Conservation (phyloP, 2,329 filamentous ascomycete species). For the Fusarium nisikadoi region DNA sequence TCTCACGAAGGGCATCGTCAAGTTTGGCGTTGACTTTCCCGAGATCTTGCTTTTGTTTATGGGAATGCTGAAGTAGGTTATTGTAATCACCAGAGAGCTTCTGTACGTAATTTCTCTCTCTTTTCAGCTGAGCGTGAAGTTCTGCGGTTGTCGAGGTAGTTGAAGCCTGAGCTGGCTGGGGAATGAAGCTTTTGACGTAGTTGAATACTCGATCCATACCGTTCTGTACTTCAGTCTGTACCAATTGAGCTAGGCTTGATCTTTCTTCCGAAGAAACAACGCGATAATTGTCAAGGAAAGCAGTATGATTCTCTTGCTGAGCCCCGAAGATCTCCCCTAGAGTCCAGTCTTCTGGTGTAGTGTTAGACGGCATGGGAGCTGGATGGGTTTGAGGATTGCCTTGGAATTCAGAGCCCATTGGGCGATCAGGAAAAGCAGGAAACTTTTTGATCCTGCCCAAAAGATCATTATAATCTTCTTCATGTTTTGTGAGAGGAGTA, state of each 20-base stretch:
- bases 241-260: accelerated
- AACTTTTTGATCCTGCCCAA: background rate
- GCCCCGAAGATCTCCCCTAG: background rate
- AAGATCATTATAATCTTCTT: background rate
- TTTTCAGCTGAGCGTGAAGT: background rate
- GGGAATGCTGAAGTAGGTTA: accelerated
- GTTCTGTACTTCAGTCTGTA: background rate
- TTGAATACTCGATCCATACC: background rate
- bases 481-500: background rate
- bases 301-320: background rate
- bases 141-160: accelerated
- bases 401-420: background rate
- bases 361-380: no score
- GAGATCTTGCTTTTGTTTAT: background rate
- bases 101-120: accelerated
- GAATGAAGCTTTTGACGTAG: accelerated
- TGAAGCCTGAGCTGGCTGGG: background rate
- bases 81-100: background rate
- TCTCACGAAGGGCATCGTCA: background rate
- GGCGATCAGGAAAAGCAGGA: background rate
- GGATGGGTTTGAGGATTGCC: background rate
- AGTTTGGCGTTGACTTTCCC: background rate
- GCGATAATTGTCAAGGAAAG: background rate
- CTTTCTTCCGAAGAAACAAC: background rate
- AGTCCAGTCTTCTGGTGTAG: background rate